Evolutionary conservation across 2,329 filamentous ascomycete species (phyloP).

Genomic region (Epichloe hybrida): DNA sequence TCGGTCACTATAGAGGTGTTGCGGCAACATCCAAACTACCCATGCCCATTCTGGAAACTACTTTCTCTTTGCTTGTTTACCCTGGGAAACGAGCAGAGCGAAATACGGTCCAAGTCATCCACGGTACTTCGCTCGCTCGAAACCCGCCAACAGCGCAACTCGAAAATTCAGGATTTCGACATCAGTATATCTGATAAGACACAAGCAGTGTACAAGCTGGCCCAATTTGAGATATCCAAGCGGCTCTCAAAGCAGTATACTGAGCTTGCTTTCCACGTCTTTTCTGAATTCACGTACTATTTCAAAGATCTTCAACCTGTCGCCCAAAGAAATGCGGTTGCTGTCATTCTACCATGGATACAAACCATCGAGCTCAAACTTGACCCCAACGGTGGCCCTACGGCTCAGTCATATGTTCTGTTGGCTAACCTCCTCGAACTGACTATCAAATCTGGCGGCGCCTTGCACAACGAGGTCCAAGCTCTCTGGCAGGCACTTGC

Average conservation of each 20-base stretch:
- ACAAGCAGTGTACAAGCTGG: constrained; percentile 92
- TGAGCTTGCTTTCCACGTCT: constrained; percentile 82
- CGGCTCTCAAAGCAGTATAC: constrained; percentile 77
- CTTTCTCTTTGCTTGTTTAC: constrained; percentile 82
- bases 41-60: constrained; percentile 79
- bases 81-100: constrained; percentile 79
- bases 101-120: constrained; percentile 79
- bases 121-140: constrained; percentile 70
- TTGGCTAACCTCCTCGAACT: constrained; percentile 92
- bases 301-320: constrained; percentile 78
- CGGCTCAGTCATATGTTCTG: constrained; percentile 84
- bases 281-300: constrained; percentile 88
- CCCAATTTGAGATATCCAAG: constrained; percentile 93
- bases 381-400: constrained; percentile 83
- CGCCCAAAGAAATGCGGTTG: constrained; percentile 85
- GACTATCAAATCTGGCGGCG: constrained; percentile 79
- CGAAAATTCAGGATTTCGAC: constrained; percentile 91
- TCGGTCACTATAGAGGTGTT: constrained; percentile 81
- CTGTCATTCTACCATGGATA: constrained; percentile 90
- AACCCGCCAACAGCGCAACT: constrained; percentile 62
- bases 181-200: constrained; percentile 98
- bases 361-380: constrained; percentile 86
- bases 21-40: constrained; percentile 68
- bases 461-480: constrained; percentile 90
- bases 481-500: constrained; percentile 94